Percentiles rank a stretch among this genome's conserved stretches.
These are phyloP conservation scores for Salix suchowensis DNA, from an alignment of 345 rosid species.

Conservation along the genomic window DNA sequence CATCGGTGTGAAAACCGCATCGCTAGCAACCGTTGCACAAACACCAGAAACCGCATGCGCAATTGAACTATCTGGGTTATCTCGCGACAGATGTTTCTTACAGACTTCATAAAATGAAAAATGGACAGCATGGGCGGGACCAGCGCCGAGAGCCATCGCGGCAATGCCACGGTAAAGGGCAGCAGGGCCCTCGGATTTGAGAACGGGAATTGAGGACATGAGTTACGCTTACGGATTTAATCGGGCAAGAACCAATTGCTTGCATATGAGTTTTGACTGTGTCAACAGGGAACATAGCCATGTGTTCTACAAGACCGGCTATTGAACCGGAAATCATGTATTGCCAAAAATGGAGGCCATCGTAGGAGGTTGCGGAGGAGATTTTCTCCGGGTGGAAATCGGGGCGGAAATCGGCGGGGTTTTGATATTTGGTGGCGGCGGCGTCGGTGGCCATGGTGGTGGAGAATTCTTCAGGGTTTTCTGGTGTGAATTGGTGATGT, in stretches of 20 bases:
- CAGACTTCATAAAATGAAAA: constrained; percentile 82
- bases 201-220: constrained; percentile 74
- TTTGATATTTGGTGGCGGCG: constrained; percentile 48
- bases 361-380: constrained; percentile 30
- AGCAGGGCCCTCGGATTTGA: constrained; percentile 60
- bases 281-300: constrained; percentile 99
- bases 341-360: constrained; percentile 83
- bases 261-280: constrained; percentile 97
- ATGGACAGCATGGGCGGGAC: constrained; percentile 98
- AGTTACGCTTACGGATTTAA: constrained; percentile 64
- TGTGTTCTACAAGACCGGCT: constrained; percentile 90
- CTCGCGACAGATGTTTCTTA: constrained; percentile 62
- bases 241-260: constrained; percentile 89
- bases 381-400: constrained; percentile 54
- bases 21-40: constrained; percentile 85
- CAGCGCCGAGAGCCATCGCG: constrained; percentile 98
- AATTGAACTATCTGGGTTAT: constrained; percentile 59
- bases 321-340: constrained; percentile 94
- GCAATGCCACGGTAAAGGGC: constrained; percentile 87
- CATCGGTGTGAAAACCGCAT: constrained; percentile 93
- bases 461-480: neutral
- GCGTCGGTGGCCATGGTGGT: constrained; percentile 60
- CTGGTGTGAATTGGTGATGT: neutral
- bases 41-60: constrained; percentile 91
- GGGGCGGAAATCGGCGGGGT: constrained; percentile 60